phyloP scores from a whole-genome alignment of 805 yeast genomes.

The Clavispora vitiphila region DNA sequence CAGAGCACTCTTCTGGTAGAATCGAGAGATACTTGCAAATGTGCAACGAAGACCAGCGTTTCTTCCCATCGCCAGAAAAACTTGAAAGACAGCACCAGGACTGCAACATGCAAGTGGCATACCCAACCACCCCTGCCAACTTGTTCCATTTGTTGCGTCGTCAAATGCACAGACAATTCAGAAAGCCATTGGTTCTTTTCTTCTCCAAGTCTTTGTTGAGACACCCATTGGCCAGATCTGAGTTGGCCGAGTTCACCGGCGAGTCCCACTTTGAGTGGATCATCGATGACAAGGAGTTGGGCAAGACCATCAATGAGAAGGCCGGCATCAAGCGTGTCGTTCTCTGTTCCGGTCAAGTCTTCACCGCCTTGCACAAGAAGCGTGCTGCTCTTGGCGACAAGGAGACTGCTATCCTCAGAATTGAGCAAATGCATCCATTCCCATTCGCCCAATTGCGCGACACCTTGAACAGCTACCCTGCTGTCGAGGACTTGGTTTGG shows the following conservation, averaged over 20 bases:
- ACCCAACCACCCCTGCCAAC: conserved; percentile 97
- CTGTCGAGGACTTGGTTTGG: conserved; percentile 85
- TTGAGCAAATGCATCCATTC: conserved; percentile 98
- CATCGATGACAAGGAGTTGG: conserved; percentile 86
- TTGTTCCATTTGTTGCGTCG: conserved; percentile 95
- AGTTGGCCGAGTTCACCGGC: conserved; percentile 77
- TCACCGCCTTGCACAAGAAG: conserved; percentile 83
- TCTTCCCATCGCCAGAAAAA: conserved; percentile 85
- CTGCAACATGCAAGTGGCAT: conserved; percentile 95
- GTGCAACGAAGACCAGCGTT: conserved; percentile 93
- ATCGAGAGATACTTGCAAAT: conserved; percentile 93
- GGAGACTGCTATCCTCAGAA: conserved; percentile 79
- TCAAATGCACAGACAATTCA: conserved; percentile 98
- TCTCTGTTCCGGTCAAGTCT: conserved; percentile 89
- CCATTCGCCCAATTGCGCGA: conserved; percentile 94
- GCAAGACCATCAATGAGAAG: conserved; percentile 68
- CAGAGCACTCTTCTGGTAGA: conserved; percentile 98
- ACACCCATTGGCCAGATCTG: conserved; percentile 87
- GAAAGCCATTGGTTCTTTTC: conserved; percentile 81
- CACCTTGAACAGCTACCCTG: conserved; percentile 72
- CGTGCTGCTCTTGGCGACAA: conserved; percentile 74
- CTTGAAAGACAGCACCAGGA: conserved; percentile 98
- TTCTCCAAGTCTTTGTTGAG: conserved; percentile 93
- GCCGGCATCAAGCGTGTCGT: conserved; percentile 86
- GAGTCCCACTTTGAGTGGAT: conserved; percentile 94